Conservation (phyloP, 1,139 yeast genomes). For the Yamadazyma buinensis region DNA sequence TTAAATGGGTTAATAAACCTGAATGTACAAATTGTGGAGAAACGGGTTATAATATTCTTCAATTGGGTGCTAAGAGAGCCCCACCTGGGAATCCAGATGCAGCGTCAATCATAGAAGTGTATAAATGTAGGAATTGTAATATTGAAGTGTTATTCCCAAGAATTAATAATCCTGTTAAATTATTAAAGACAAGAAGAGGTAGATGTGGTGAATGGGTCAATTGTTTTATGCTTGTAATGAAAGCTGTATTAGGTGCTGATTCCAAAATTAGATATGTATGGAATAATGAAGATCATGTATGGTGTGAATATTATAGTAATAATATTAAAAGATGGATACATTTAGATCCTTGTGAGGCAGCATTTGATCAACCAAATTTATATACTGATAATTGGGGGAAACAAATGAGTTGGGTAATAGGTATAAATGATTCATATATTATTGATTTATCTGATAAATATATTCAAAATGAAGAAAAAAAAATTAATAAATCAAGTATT, state of each 20-base stretch:
- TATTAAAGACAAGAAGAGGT: slow-evolving; percentile 63
- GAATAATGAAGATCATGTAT: slow-evolving; percentile 92
- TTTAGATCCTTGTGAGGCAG: slow-evolving; percentile 83
- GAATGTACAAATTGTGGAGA: slow-evolving; percentile 53
- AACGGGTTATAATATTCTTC: slow-evolving; percentile 15
- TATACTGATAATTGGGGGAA: slow-evolving; percentile 91
- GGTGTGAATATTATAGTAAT: slow-evolving; percentile 85
- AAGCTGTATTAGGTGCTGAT: slow-evolving; percentile 54
- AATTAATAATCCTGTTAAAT: slow-evolving; percentile 61
- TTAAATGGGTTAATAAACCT: slow-evolving; percentile 79
- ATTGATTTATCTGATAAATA: slow-evolving; percentile 71
- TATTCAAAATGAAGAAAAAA: slow-evolving; percentile 47
- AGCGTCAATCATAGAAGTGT: slow-evolving; percentile 50
- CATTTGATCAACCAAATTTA: slow-evolving; percentile 74
- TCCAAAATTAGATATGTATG: slow-evolving; percentile 67
- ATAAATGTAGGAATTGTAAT: slow-evolving; percentile 54
- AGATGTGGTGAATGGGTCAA: slow-evolving; percentile 98
- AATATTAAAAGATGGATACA: slow-evolving; percentile 74
- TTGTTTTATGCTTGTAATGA: slow-evolving; percentile 66
- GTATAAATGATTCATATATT: slow-evolving; percentile 57
- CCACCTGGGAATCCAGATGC: slow-evolving; percentile 28
- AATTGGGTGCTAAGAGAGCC: slow-evolving; percentile 11
- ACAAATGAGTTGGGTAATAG: slow-evolving; percentile 83
- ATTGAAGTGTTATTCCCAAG: slow-evolving; percentile 61
- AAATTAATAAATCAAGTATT: slow-evolving; percentile 48